Percentiles rank a stretch among this genome's conserved stretches.
phyloP scores from a whole-genome alignment of 1,284 basidiomycete species.

The Spongispora temasekensis region DNA sequence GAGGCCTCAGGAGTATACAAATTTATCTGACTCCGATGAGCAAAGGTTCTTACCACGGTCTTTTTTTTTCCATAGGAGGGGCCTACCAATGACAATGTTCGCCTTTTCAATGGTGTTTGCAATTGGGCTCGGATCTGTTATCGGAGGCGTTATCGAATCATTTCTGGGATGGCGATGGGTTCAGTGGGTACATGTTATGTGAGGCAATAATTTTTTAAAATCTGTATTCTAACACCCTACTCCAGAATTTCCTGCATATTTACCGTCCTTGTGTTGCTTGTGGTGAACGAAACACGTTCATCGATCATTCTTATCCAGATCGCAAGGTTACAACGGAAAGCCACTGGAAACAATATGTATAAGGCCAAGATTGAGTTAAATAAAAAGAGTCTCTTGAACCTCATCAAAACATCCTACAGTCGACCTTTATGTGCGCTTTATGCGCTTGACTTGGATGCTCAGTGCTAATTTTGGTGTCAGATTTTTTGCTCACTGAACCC shows the following conservation, averaged over 20 bases:
- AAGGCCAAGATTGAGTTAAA: conserved; percentile 68
- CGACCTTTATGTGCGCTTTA: conserved; percentile 62
- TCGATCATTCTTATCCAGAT: conserved; percentile 59
- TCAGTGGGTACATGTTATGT: conserved; percentile 61
- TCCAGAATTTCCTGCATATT: conserved; percentile 47
- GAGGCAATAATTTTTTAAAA: conserved; percentile 14
- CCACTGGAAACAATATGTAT: conserved; percentile 61
- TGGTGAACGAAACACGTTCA: conserved; percentile 64
- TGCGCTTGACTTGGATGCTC: not conserved
- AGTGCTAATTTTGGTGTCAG: conserved; percentile 33
- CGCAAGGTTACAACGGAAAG: conserved; percentile 59
- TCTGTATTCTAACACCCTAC: not conserved
- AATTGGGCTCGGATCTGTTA: conserved; percentile 55
- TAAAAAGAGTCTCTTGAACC: conserved; percentile 48
- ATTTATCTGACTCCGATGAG: no score
- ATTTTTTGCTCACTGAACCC: conserved; percentile 72
- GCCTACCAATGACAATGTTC: conserved; percentile 59
- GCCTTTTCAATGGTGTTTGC: conserved; percentile 46
- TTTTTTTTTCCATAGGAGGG: conserved; percentile 39
- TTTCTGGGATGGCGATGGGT: conserved; percentile 67
- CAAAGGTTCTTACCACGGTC: not conserved
- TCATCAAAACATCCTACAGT: conserved; percentile 69
- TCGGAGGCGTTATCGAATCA: conserved; percentile 57
- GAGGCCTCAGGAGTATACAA: conserved; percentile 26
- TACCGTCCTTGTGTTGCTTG: conserved; percentile 45